These are phyloP conservation scores for Ustanciosporium gigantosporum DNA, from an alignment of 1,284 basidiomycete genomes.

Conservation along the genomic window DNA sequence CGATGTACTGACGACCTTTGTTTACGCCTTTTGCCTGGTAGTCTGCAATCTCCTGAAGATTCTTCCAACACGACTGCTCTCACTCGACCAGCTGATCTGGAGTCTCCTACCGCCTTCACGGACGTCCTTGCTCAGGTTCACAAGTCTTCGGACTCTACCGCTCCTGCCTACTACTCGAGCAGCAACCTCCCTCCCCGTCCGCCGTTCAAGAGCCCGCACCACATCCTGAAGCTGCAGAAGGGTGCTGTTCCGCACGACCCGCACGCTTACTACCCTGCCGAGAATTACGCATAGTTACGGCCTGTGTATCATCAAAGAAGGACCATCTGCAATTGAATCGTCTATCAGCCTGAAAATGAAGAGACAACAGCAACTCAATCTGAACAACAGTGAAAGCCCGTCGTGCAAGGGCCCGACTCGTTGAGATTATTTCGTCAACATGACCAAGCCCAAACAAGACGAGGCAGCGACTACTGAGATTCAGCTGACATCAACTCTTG, in stretches of 20 bases:
- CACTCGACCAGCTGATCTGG: constrained; percentile 52
- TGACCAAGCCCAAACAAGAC: too few relatives aligned
- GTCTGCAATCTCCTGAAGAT: constrained; percentile 50
- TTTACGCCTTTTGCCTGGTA: constrained; percentile 5
- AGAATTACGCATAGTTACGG: too few relatives aligned
- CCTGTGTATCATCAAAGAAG: too few relatives aligned
- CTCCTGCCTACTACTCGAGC: constrained; percentile 43
- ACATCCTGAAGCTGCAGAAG: constrained; percentile 57
- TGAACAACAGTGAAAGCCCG: too few relatives aligned
- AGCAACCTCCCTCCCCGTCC: constrained; percentile 55
- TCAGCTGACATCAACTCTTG: too few relatives aligned
- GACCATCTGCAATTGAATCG: too few relatives aligned
- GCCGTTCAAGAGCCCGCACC: constrained; percentile 55
- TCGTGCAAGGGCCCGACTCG: too few relatives aligned
- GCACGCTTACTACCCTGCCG: constrained; percentile 56
- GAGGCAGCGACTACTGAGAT: too few relatives aligned
- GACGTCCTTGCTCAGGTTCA: constrained; percentile 58
- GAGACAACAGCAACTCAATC: too few relatives aligned
- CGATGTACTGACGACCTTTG: neutral
- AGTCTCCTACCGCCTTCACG: constrained; percentile 58
- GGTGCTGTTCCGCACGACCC: constrained; percentile 56
- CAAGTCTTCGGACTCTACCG: constrained; percentile 25
- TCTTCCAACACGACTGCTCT: constrained; percentile 46
- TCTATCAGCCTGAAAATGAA: too few relatives aligned
- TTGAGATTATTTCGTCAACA: too few relatives aligned